Evolutionary conservation across 2,329 filamentous ascomycete genomes (phyloP).

Genomic region (Colletotrichum trifolii): DNA sequence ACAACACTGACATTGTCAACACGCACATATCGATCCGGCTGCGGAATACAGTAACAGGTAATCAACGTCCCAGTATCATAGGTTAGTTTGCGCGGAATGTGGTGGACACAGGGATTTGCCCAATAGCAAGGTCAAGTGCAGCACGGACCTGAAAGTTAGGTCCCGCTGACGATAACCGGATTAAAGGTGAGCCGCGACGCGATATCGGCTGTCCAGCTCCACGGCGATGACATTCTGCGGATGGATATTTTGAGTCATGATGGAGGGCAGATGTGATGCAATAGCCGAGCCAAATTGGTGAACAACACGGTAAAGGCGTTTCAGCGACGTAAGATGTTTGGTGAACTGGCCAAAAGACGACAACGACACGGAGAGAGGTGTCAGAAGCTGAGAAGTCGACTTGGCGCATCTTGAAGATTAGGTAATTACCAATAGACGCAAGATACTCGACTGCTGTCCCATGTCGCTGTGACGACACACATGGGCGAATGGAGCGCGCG

Average conservation of each 20-base stretch:
- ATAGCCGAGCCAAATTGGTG: background rate
- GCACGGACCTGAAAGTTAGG: too few relatives aligned
- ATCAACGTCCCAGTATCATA: too few relatives aligned
- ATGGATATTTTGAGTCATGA: conserved; percentile 32
- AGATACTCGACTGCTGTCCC: background rate
- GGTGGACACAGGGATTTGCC: too few relatives aligned
- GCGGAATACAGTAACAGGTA: too few relatives aligned
- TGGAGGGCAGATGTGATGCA: conserved; percentile 30
- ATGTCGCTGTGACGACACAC: conserved; percentile 22
- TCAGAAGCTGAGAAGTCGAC: background rate
- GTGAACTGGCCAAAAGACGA: background rate
- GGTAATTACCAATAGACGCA: conserved; percentile 20
- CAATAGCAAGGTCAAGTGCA: too few relatives aligned
- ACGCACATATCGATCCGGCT: too few relatives aligned
- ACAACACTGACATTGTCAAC: too few relatives aligned
- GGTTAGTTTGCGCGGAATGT: too few relatives aligned
- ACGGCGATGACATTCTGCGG: too few relatives aligned
- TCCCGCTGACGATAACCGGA: background rate
- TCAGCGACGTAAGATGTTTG: conserved; percentile 29
- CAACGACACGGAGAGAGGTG: too few relatives aligned
- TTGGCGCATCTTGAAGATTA: background rate
- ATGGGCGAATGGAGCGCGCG: conserved; percentile 34
- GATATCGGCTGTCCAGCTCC: background rate
- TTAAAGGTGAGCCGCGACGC: background rate
- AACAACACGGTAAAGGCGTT: background rate